These are phyloP conservation scores for Prunus mira DNA, from an alignment of 306 rosid species.

Conservation along the genomic window DNA sequence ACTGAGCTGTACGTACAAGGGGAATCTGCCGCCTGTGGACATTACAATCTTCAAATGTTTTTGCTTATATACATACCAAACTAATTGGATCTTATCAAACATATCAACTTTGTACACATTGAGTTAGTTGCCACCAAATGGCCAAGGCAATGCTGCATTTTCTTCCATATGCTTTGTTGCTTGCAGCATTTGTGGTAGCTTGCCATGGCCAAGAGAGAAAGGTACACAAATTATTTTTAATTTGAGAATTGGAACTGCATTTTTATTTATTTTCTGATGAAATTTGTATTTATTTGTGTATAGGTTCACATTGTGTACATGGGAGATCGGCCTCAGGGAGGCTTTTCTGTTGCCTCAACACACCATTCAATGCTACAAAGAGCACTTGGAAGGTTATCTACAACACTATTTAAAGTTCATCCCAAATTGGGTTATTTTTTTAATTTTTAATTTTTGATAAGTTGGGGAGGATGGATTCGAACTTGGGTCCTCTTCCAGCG, in stretches of 20 bases:
- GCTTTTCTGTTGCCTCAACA: slow-evolving; percentile 3
- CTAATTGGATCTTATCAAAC: not conserved
- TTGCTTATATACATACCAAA: not conserved
- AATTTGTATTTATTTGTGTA: not conserved
- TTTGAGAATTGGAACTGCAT: not conserved
- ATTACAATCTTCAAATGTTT: not conserved
- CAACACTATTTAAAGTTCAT: not conserved
- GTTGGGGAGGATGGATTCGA: too few species aligned
- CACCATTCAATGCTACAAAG: slow-evolving; percentile 28
- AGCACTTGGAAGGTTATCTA: slow-evolving; percentile 31
- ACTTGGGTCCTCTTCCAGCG: too few species aligned
- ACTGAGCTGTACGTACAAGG: not conserved
- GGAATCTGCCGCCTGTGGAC: not conserved
- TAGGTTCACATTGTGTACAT: slow-evolving; percentile 32
- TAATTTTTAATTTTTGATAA: too few species aligned
- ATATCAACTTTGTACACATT: not conserved
- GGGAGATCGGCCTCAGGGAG: slow-evolving; percentile 25
- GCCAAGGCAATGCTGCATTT: slow-evolving; percentile 8
- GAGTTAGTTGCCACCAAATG: not conserved
- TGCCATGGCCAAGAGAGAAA: slow-evolving; percentile 27
- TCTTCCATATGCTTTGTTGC: slow-evolving; percentile 14
- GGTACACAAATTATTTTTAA: slow-evolving; percentile 2
- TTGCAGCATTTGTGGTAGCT: slow-evolving; percentile 18
- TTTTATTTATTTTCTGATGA: not conserved
- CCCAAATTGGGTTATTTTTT: not conserved